phyloP scores from a whole-genome alignment of 2,329 filamentous ascomycete genomes.

The Fusarium sambucinum region DNA sequence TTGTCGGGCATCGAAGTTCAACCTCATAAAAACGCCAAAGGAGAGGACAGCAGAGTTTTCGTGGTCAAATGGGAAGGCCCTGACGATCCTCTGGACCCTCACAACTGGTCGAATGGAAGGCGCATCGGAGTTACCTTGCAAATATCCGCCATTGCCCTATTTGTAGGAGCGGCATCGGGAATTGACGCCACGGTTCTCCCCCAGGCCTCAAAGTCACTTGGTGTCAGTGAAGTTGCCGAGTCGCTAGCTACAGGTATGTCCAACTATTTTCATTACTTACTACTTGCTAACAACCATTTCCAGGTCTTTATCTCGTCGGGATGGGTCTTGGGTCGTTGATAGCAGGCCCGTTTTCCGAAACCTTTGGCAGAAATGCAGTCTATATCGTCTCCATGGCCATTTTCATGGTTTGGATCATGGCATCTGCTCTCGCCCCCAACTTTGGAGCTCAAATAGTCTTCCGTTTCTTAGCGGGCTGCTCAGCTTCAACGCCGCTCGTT shows the following conservation, averaged over 20 bases:
- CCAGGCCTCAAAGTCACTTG: slow-evolving; percentile 59
- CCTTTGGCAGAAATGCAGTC: slow-evolving; percentile 55
- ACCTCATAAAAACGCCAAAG: slow-evolving; percentile 41
- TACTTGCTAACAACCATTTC: not conserved
- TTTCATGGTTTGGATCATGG: slow-evolving; percentile 61
- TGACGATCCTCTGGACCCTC: slow-evolving; percentile 58
- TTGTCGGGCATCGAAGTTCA: slow-evolving; percentile 50
- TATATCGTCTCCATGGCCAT: slow-evolving; percentile 56
- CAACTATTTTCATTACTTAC: accelerated
- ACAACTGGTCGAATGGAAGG: slow-evolving; percentile 57
- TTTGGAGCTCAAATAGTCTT: slow-evolving; percentile 59
- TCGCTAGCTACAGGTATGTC: slow-evolving; percentile 59
- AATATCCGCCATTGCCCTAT: slow-evolving; percentile 61
- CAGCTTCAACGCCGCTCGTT: slow-evolving; percentile 59
- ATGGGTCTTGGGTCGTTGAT: slow-evolving; percentile 55
- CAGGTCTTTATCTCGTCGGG: slow-evolving; percentile 52
- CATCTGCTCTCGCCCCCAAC: slow-evolving; percentile 58
- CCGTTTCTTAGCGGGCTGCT: slow-evolving; percentile 61
- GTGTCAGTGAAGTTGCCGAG: slow-evolving; percentile 63
- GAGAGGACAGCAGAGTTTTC: slow-evolving; percentile 49
- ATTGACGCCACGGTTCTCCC: slow-evolving; percentile 64
- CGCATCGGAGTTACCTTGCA: slow-evolving; percentile 56
- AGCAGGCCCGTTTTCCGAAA: slow-evolving; percentile 56
- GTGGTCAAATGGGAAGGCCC: slow-evolving; percentile 51
- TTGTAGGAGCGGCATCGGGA: slow-evolving; percentile 63